A percentile compares a stretch with the other conserved stretches of the same genome.
phyloP scores from a whole-genome alignment of 345 rosid genomes.

The Salix udensis region DNA sequence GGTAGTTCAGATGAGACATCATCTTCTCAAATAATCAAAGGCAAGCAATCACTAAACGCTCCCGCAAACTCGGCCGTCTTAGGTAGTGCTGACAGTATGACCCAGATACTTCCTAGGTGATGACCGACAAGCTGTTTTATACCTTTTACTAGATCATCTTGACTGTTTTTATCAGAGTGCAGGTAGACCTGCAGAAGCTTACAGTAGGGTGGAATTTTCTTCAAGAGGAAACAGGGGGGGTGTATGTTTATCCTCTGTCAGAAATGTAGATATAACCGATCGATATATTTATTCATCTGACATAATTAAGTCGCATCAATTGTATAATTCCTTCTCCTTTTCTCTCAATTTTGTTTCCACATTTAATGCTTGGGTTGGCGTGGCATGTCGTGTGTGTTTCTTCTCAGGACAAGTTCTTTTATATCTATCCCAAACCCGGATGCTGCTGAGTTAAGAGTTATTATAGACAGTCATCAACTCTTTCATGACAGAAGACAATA shows the following conservation, averaged over 20 bases:
- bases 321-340: too few species aligned
- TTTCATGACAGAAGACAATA: too few species aligned
- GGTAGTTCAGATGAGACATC: slow-evolving; percentile 40
- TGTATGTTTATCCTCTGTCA: neutral
- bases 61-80: slow-evolving; percentile 24
- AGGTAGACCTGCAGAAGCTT: neutral
- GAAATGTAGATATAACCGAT: neutral
- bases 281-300: too few species aligned
- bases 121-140: neutral
- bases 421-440: too few species aligned
- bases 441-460: too few species aligned
- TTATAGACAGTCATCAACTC: too few species aligned
- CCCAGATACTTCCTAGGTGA: slow-evolving; percentile 70
- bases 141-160: neutral
- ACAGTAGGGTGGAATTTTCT: neutral
- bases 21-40: slow-evolving; percentile 46
- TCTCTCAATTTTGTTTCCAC: too few species aligned
- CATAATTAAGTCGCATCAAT: too few species aligned
- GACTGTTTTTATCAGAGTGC: neutral
- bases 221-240: neutral
- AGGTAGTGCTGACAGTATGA: slow-evolving; percentile 24
- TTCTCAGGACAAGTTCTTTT: too few species aligned
- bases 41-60: slow-evolving; percentile 34
- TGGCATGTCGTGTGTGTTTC: too few species aligned
- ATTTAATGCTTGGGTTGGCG: too few species aligned